phyloP scores from a whole-genome alignment of 2,329 filamentous ascomycete species.

The Cladosporium sp. region DNA sequence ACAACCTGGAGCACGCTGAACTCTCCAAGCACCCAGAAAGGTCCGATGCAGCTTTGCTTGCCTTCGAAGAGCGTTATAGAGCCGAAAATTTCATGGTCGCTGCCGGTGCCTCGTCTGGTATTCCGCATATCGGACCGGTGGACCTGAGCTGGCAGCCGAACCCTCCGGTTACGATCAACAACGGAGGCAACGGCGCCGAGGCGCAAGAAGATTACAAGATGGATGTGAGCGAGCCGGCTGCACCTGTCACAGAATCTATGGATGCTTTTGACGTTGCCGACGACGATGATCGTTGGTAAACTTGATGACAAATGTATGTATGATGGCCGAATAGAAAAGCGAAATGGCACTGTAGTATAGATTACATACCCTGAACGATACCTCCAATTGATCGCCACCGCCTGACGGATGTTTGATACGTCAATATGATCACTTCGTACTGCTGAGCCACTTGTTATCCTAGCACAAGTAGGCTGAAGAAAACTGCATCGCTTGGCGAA shows the following conservation, averaged over 20 bases:
- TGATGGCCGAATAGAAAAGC: neutral
- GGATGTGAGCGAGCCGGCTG: slow-evolving; percentile 12
- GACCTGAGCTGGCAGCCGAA: slow-evolving; percentile 58
- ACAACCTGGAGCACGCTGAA: slow-evolving; percentile 34
- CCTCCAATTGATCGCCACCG: neutral
- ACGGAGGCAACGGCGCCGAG: neutral
- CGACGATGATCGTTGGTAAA: slow-evolving; percentile 22
- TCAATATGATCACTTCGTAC: too few relatives aligned
- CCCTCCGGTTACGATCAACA: neutral
- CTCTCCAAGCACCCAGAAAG: slow-evolving; percentile 37
- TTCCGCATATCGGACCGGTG: slow-evolving; percentile 62
- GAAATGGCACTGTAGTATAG: neutral
- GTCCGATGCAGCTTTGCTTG: slow-evolving; percentile 36
- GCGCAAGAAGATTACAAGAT: slow-evolving; percentile 11
- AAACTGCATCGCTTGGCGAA: neutral
- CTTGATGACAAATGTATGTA: slow-evolving; percentile 1
- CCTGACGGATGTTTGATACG: too few relatives aligned
- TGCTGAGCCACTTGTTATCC: too few relatives aligned
- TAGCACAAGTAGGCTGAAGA: too few relatives aligned
- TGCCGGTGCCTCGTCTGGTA: slow-evolving; percentile 26
- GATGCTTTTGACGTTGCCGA: slow-evolving; percentile 19
- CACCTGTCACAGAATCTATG: slow-evolving; percentile 4
- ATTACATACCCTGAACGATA: neutral
- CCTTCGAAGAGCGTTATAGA: slow-evolving; percentile 49
- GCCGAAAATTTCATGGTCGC: slow-evolving; percentile 54